Evolutionary conservation across 2,329 filamentous ascomycete genomes (phyloP), one percentile per base, ranked within the genome.

Genomic region (Lachnellula subtilissima): DNA sequence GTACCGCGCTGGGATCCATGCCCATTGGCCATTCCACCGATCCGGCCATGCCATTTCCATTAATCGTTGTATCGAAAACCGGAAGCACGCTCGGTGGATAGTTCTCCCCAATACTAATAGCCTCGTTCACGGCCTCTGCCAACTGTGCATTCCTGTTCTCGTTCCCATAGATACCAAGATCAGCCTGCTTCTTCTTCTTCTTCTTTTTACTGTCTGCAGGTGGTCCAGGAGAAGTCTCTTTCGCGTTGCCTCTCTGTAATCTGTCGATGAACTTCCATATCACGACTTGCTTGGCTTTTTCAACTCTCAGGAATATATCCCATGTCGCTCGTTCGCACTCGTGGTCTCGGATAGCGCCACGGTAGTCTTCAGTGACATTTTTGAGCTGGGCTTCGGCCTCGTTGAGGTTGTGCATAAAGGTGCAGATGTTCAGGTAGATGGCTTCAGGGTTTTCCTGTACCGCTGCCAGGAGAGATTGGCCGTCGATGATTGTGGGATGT

Each of bases 201-300:
- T 40, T 40, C 17, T 11, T 25, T 5, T 7, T 25, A 25, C 25
- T 25, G 4, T 25, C 25, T 25, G 25, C 37, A 28, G 37, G 22
- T 22, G 25, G 22, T 22, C 17, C 17, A n/a, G n/a, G 5, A n/a
- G 25, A 25, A 25, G 25, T 25, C 1, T 25, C 4, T 6, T 25
- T 25, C 6, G 25, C 25, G 25, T 40, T 19, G 14, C 37, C 35
- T 17, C 40, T 48, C 17, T 50, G 37, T 47, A 58, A 47, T 28
- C 52, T 43, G 5, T 54, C 56, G 19, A 58, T 49, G n/a, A 50
- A 56, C n/a, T 58, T 58, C 56, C 54, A 57, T n/a, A 61, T 52
- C 15, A 56, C 19, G 5, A 55, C 51, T 37, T 57, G 52, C 51
- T 61, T 59, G 2, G 47, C 49, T 15, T 45, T 52, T 5, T 42